Base-by-base conservation (phyloP, 1,284 basidiomycete genomes). In the Moesziomyces antarcticus region DNA sequence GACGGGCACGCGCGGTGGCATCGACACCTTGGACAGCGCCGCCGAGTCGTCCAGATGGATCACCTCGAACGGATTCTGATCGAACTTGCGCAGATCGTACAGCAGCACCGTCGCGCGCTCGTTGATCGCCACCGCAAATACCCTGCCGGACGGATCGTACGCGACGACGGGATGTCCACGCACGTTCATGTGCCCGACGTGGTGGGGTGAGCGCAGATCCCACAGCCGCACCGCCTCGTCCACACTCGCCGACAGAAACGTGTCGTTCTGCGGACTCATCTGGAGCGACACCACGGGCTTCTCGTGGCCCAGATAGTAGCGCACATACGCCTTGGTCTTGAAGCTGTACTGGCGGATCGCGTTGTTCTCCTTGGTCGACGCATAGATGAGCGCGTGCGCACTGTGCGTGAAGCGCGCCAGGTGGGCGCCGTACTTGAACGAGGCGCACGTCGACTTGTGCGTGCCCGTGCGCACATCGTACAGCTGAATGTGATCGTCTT, bases 181-280 rank as follows among this genome's bases (percentile, higher is more conserved):
- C 87, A 91, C 74, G 30, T 86, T 85, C 43, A 88, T 76, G 4
- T 85, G 61, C 4, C 86, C 87, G 85, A 87, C 89, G 81, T 93
- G 93, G 27, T 88, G 87, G 1, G 90, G 89, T 18, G 90, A 87
- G 37, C 95, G 90, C 45, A 98, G 87, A 85, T 99, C 97, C 97
- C 97, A 99, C 21, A 99, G 85, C 41, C 94, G 89, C n/a, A 99
- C 94, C 1, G 94, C 95, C 77, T 92, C 93, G 86, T 99, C 95
- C 77, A 93, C 87, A 0, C 95, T 93, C 1, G 90, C 93, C 8
- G 95, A 97, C 87, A 99, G 90, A 85, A 99, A 98, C 0, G 92
- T 92, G 81, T 99, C 96, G 81, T 97, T 92, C 2, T 91, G 88
- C 0, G 97, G 97, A 4, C 92, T 94, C 78, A 98, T 91, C 81